Evolutionary conservation across 2,329 filamentous ascomycete genomes (phyloP).

Genomic region (Aspergillus sp.): DNA sequence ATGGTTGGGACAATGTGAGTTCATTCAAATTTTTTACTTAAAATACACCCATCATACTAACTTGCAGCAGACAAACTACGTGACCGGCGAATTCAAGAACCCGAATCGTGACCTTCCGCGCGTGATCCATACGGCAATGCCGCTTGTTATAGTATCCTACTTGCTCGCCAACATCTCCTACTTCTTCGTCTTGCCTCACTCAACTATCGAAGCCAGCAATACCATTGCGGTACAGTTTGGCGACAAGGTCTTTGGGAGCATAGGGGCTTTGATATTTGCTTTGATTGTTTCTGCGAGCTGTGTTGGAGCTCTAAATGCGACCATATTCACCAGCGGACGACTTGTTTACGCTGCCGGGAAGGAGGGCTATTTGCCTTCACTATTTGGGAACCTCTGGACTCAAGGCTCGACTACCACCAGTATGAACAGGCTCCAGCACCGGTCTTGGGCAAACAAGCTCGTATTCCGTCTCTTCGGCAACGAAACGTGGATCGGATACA

Average conservation of each 20-base stretch:
- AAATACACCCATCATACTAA: not conserved
- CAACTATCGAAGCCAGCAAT: slow-evolving; percentile 82
- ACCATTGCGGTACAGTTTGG: slow-evolving; percentile 97
- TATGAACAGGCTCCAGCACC: slow-evolving; percentile 45
- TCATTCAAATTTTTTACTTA: not conserved
- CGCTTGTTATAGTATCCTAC: slow-evolving; percentile 88
- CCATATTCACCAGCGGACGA: slow-evolving; percentile 88
- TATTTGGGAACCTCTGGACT: slow-evolving; percentile 84
- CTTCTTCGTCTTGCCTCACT: slow-evolving; percentile 85
- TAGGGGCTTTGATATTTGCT: slow-evolving; percentile 81
- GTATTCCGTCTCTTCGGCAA: slow-evolving; percentile 72
- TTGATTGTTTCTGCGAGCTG: slow-evolving; percentile 89
- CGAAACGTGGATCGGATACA: slow-evolving; percentile 81
- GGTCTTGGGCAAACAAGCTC: slow-evolving; percentile 62
- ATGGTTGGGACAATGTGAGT: slow-evolving; percentile 94
- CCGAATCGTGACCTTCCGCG: slow-evolving; percentile 86
- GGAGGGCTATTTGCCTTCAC: slow-evolving; percentile 84
- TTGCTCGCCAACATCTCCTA: slow-evolving; percentile 91
- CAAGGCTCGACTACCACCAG: slow-evolving; percentile 42
- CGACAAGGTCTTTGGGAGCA: slow-evolving; percentile 81
- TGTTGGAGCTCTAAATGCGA: slow-evolving; percentile 92
- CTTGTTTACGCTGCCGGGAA: slow-evolving; percentile 93
- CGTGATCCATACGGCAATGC: slow-evolving; percentile 96
- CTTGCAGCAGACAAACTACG: slow-evolving; percentile 80
- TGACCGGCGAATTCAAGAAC: slow-evolving; percentile 95